A percentile compares a stretch with the other conserved stretches of the same genome.
phyloP scores from a whole-genome alignment of 768 basidiomycete species.

The Roridomyces roridus region DNA sequence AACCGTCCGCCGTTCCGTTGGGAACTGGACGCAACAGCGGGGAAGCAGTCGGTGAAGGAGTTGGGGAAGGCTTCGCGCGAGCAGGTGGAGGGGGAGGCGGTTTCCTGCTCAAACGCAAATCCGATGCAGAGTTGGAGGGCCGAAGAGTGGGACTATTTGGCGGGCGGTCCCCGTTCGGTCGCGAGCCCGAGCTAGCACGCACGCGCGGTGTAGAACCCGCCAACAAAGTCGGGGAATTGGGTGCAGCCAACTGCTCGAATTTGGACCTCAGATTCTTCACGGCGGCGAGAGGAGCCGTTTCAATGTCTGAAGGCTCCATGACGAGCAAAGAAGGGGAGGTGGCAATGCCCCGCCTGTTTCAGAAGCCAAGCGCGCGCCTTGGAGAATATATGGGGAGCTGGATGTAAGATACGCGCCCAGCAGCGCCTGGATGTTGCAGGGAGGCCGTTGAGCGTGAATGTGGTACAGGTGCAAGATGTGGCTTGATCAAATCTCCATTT shows the following conservation, averaged over 20 bases:
- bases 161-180: conserved; percentile 29
- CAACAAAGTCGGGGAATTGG: conserved; percentile 22
- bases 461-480: too few relatives aligned
- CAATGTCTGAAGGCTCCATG: conserved; percentile 42
- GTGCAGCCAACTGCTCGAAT: conserved; percentile 69
- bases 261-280: conserved; percentile 73
- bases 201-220: conserved; percentile 43
- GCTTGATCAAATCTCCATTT: too few relatives aligned
- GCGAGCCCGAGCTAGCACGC: conserved; percentile 43
- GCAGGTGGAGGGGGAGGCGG: conserved; percentile 69
- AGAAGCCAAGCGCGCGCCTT: too few relatives aligned
- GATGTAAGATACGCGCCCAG: too few relatives aligned
- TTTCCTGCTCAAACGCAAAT: conserved; percentile 56
- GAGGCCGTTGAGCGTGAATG: too few relatives aligned
- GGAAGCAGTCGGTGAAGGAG: conserved; percentile 49
- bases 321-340: conserved; percentile 3
- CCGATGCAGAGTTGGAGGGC: conserved; percentile 58
- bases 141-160: conserved; percentile 43
- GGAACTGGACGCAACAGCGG: conserved; percentile 58
- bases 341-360: conserved; percentile 9
- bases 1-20: conserved; percentile 17
- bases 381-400: too few relatives aligned
- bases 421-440: too few relatives aligned
- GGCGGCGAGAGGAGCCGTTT: conserved; percentile 62
- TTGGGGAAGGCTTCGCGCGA: conserved; percentile 44